phyloP scores from a whole-genome alignment of 2,329 filamentous ascomycete genomes.

The Trichoderma semiorbis region DNA sequence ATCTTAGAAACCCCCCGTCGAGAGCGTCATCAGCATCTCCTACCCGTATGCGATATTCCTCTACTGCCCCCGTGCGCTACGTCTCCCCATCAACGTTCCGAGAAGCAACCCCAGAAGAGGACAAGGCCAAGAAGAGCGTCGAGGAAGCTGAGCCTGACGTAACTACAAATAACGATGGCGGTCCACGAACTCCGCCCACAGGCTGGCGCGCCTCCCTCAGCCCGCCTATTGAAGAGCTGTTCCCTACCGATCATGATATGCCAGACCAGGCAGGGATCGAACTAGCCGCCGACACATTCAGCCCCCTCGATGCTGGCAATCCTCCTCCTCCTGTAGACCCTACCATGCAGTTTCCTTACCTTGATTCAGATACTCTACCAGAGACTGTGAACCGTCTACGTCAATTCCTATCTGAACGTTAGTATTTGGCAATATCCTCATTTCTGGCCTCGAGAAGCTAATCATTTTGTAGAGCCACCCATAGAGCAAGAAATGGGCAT shows the following conservation, averaged over 20 bases:
- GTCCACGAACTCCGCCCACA: slow-evolving; percentile 23
- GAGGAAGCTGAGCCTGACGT: slow-evolving; percentile 43
- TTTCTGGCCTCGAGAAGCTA: background rate
- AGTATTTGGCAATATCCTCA: slow-evolving; percentile 5
- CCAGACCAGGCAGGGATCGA: slow-evolving; percentile 28
- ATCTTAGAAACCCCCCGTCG: slow-evolving; percentile 48
- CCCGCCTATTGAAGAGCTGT: slow-evolving; percentile 39
- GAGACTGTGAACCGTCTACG: slow-evolving; percentile 36
- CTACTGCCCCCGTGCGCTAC: background rate
- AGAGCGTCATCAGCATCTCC: slow-evolving; percentile 37
- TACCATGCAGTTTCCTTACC: slow-evolving; percentile 46
- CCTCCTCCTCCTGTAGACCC: slow-evolving; percentile 37
- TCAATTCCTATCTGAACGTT: slow-evolving; percentile 36
- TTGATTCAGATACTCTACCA: slow-evolving; percentile 29
- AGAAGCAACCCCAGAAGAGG: slow-evolving; percentile 15
- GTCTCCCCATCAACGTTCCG: background rate
- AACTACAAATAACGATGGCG: slow-evolving; percentile 26
- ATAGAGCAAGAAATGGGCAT: slow-evolving; percentile 45
- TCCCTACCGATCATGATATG: slow-evolving; percentile 28
- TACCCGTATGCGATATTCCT: background rate
- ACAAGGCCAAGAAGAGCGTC: slow-evolving; percentile 43
- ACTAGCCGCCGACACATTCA: slow-evolving; percentile 25
- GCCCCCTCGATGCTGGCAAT: slow-evolving; percentile 18
- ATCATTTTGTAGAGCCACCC: slow-evolving; percentile 38
- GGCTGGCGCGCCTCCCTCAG: slow-evolving; percentile 32